Evolutionary conservation across 768 basidiomycete species (phyloP).

Genomic region (Boletus tomentosulus): DNA sequence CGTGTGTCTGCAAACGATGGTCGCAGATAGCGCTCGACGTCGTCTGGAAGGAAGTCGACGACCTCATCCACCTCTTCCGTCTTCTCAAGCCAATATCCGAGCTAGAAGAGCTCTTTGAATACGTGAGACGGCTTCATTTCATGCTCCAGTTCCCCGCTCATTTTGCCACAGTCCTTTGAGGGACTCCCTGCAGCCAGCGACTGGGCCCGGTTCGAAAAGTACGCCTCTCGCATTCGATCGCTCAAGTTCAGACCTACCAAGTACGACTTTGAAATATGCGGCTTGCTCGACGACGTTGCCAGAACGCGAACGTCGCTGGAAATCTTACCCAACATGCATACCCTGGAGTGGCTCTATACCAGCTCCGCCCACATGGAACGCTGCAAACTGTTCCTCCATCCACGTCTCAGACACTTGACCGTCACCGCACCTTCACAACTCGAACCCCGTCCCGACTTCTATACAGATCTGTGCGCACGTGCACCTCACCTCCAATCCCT

Average conservation of each 20-base stretch:
- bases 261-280: conserved; percentile 13
- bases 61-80: conserved; percentile 42
- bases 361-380: conserved; percentile 28
- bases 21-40: conserved; percentile 51
- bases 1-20: conserved; percentile 57
- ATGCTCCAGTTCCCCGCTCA: background rate
- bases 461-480: conserved; percentile 41
- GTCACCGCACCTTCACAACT: conserved; percentile 27
- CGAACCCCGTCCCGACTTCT: conserved; percentile 17
- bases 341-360: conserved; percentile 44
- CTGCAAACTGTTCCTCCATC: conserved; percentile 56
- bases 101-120: conserved; percentile 14
- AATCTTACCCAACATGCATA: conserved; percentile 52
- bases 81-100: conserved; percentile 44
- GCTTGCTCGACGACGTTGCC: conserved; percentile 47
- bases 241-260: conserved; percentile 22
- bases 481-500: conserved; percentile 49
- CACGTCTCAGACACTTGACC: conserved; percentile 39
- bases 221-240: conserved; percentile 46
- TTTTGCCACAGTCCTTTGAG: conserved; percentile 36
- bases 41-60: conserved; percentile 54
- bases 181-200: conserved; percentile 41
- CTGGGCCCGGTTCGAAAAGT: conserved; percentile 55
- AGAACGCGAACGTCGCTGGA: conserved; percentile 49
- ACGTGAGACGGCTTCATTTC: conserved; percentile 10